Base-by-base conservation (phyloP, 495 filamentous ascomycete genomes). In the Cladorrhinum samala region DNA sequence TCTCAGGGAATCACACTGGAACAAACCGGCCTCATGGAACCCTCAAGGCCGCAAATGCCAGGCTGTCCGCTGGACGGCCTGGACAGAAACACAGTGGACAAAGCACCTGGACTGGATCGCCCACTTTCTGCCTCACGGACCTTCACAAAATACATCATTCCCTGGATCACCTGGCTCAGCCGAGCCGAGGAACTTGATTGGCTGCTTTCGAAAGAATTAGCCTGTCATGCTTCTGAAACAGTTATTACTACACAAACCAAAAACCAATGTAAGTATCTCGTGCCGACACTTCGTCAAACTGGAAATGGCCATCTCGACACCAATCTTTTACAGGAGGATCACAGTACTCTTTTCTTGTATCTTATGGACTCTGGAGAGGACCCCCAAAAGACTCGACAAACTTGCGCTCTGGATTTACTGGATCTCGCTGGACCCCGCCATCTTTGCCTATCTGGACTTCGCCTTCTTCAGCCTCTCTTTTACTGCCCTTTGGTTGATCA, bases 321-420 rank as follows among this genome's bases (percentile, higher is more conserved):
- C 38, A 39, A 47, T 18, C 46, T 50, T 54, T 9, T 46, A 33
- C n/a, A 42, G 43, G 24, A 50, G 46, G 46, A 49, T 42, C 24
- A 55, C 42, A 33, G 27, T 6, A 33, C 27, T 33, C 27, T 33
- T 33, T 11, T 33, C 27, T 33, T 11, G 5, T 33, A 33, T 33
- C 11, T 11, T 33, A 33, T 11, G 5, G 27, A 37, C 14, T 23
- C 47, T n/a, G 41, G 27, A 39, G n/a, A 33, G 27, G 27, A 33
- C 11, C 27, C 11, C 27, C n/a, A n/a, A n/a, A n/a, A n/a, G 11
- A 33, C 27, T 33, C 27, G 27, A 33, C 27, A 33, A 33, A 33
- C n/a, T n/a, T n/a, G n/a, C n/a, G n/a, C n/a, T n/a, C n/a, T 33
- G 27, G 27, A 33, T 33, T 33, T 14, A 41, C 33, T 19, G 47